phyloP scores from a whole-genome alignment of 2,329 filamentous ascomycete genomes.

The Claviceps humidiphila region DNA sequence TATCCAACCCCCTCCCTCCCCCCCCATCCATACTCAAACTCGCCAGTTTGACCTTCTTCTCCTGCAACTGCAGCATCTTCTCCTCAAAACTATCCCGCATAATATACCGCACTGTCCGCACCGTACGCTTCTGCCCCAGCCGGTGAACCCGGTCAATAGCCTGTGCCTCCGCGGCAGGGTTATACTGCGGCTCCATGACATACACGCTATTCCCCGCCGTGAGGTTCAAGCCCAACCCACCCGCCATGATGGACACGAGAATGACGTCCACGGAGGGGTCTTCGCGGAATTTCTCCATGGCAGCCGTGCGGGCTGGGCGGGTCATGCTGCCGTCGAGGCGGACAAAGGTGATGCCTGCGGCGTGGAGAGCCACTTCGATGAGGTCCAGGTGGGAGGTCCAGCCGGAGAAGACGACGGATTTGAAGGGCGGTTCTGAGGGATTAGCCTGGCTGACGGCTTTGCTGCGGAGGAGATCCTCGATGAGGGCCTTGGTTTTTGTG shows the following conservation, averaged over 20 bases:
- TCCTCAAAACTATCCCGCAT: conserved; percentile 89
- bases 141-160: conserved; percentile 88
- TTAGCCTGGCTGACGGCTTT: conserved; percentile 47
- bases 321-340: conserved; percentile 89
- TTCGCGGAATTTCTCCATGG: conserved; percentile 66
- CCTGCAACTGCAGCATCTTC: conserved; percentile 79
- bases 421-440: conserved; percentile 61
- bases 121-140: conserved; percentile 76
- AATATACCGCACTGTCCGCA: conserved; percentile 77
- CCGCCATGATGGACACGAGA: conserved; percentile 82
- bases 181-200: conserved; percentile 98
- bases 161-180: conserved; percentile 87
- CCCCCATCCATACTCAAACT: conserved; percentile 69
- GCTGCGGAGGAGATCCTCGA: conserved; percentile 58
- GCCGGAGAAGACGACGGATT: conserved; percentile 89
- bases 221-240: conserved; percentile 81
- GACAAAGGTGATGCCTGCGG: conserved; percentile 52
- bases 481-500: conserved; percentile 75
- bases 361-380: conserved; percentile 67
- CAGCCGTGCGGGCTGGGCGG: conserved; percentile 56
- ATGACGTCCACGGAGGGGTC: conserved; percentile 63
- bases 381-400: conserved; percentile 94
- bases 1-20: conserved; percentile 38
- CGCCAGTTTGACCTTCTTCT: conserved; percentile 85
- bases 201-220: conserved; percentile 79